Evolutionary conservation across 805 yeast species (phyloP).

Genomic region (Priceomyces fermenticarens): DNA sequence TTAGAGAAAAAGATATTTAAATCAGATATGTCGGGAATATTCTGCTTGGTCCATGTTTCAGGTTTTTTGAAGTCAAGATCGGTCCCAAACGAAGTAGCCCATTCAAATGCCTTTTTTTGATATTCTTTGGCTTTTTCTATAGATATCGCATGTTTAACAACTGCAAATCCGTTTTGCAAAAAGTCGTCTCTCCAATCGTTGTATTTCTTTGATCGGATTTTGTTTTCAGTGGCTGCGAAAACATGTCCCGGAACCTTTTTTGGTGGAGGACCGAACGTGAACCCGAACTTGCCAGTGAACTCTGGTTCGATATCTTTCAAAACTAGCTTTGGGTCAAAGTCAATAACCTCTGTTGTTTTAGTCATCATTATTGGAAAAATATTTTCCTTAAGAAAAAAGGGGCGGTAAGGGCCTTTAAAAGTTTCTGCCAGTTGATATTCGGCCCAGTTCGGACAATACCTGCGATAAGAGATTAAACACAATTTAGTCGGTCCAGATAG

Average conservation of each 20-base stretch:
- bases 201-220: conserved; percentile 1
- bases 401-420: too few species aligned
- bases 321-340: neutral
- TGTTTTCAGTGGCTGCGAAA: neutral
- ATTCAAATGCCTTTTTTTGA: conserved; percentile 16
- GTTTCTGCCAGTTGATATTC: too few species aligned
- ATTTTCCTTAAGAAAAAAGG: too few species aligned
- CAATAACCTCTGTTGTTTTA: neutral
- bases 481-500: too few species aligned
- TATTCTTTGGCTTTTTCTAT: conserved; percentile 18
- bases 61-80: conserved; percentile 19
- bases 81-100: conserved; percentile 17
- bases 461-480: too few species aligned
- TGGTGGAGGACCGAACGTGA: neutral
- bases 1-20: conserved; percentile 15
- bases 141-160: conserved; percentile 26
- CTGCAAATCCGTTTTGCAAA: conserved; percentile 24
- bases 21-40: conserved; percentile 20
- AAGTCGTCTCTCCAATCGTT: conserved; percentile 28
- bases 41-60: conserved; percentile 23
- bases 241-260: neutral
- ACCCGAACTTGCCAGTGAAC: neutral
- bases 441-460: too few species aligned
- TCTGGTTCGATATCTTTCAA: neutral
- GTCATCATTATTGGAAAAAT: too few species aligned